Evolutionary conservation across 164 flowering plant species (phyloP).

Genomic region (Warburgia ugandensis): DNA sequence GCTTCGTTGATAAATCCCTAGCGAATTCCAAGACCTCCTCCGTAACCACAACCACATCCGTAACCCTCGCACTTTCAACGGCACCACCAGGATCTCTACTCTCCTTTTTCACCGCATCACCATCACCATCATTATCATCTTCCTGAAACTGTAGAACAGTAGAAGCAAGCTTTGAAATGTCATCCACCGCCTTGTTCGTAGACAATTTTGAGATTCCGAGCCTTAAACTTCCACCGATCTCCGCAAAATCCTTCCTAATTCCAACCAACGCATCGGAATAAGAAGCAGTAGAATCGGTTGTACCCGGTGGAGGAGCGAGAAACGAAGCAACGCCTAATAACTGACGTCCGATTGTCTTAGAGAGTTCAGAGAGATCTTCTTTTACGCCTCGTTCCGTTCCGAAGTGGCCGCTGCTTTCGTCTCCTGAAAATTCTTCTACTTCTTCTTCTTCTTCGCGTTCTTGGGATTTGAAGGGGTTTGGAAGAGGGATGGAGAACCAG

Average conservation of each 20-base stretch:
- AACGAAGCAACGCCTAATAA: conserved; percentile 56
- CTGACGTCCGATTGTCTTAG: conserved; percentile 40
- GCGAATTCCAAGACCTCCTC: conserved; percentile 82
- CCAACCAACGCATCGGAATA: conserved; percentile 17
- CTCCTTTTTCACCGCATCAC: too few species aligned
- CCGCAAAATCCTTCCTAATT: conserved; percentile 23
- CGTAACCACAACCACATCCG: conserved; percentile 51
- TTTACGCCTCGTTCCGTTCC: conserved; percentile 19
- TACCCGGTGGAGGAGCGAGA: conserved; percentile 43
- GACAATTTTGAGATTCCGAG: conserved; percentile 18
- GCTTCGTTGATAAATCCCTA: conserved; percentile 71
- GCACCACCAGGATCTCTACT: conserved; percentile 12
- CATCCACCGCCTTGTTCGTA: conserved; percentile 17
- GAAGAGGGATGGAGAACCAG: conserved; percentile 32
- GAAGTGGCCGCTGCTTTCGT: background rate
- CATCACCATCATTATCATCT: conserved; percentile 17
- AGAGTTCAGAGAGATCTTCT: conserved; percentile 40
- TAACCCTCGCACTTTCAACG: too few species aligned
- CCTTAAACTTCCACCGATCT: conserved; percentile 31
- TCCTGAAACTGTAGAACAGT: conserved; percentile 25
- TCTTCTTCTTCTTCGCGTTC: conserved; percentile 9
- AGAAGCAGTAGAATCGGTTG: conserved; percentile 10
- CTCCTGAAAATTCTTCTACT: too few species aligned
- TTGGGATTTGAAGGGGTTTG: conserved; percentile 33
- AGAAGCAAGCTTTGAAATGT: conserved; percentile 33